Evolutionary conservation across 2,329 filamentous ascomycete genomes (phyloP), one percentile per base, ranked within the genome.

Genomic region (Aspergillus bombycis): DNA sequence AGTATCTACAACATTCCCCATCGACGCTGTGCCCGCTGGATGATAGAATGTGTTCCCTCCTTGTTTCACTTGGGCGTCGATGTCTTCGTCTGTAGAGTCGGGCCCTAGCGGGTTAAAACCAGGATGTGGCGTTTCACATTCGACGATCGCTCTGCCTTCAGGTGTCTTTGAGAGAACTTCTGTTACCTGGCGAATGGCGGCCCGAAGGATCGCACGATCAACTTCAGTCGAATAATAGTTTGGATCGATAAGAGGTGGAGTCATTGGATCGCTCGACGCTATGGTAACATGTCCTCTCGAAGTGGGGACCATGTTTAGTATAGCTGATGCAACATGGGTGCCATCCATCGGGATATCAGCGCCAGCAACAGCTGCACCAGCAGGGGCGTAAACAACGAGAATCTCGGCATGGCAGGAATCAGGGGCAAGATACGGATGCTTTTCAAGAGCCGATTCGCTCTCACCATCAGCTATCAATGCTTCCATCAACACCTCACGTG

Each of bases 181-280:
- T 21, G 62, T 34, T 21, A 66, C 59, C 59, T 65, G 55, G 23
- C 72, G 60, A 30, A 69, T 65, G 46, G 66, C 66, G 26, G 65
- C 34, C 14, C 67, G 62, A 45, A 73, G 38, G 14, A 63, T 52
- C 0, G 60, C 57, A 19, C 71, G 64, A 58, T 74, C 73, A 9
- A 70, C 58, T 38, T 74, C 70, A 1, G 72, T 75, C 2, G 68
- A 67, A 32, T 69, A 74, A 43, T 75, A 75, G 48, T 76, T 75
- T 0, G 73, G 72, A 53, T 77, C 70, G 38, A 76, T 74, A 4
- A 67, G 28, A 1, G 72, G 73, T 1, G 65, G n/a, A 0, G 38
- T 63, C 12, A 23, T 59, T 6, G 72, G 65, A n/a, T 66, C 55
- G 1, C 60, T 54, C 4, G 68, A 69, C 0, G 64, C 48, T 2